Percentiles rank a stretch among this genome's conserved stretches.
These are phyloP conservation scores for Acanthamoeba castellanii DNA, from an alignment of 208 protist species.

Conservation along the genomic window DNA sequence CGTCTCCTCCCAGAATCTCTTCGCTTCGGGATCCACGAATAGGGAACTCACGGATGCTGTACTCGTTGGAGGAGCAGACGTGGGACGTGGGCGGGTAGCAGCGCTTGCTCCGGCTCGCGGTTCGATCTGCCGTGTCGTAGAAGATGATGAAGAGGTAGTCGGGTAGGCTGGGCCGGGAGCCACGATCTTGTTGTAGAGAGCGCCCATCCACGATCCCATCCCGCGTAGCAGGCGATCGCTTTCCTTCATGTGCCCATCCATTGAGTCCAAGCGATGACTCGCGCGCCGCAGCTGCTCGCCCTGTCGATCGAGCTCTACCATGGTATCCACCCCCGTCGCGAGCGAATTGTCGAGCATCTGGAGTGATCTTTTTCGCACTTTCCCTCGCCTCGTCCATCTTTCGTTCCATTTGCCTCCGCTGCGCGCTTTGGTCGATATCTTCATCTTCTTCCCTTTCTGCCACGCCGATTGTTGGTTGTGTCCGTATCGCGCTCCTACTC, in stretches of 20 bases:
- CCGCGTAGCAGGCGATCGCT: slow-evolving; percentile 33
- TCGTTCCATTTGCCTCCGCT: background rate
- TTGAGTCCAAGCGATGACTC: background rate
- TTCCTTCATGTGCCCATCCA: background rate
- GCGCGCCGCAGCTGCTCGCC: slow-evolving; percentile 12
- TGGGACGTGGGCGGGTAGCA: background rate
- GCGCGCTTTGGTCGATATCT: background rate
- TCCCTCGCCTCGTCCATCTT: slow-evolving; percentile 22
- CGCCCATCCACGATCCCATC: slow-evolving; percentile 43
- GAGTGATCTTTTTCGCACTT: background rate
- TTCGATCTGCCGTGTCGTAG: background rate
- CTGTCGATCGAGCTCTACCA: slow-evolving; percentile 46
- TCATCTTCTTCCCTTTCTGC: background rate
- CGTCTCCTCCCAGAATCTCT: slow-evolving; percentile 34
- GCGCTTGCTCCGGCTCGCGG: background rate
- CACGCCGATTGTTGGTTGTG: background rate
- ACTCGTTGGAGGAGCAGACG: background rate
- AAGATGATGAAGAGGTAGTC: background rate
- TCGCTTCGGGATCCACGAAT: background rate
- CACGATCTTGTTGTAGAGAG: slow-evolving; percentile 25
- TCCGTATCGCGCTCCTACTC: background rate
- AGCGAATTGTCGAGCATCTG: slow-evolving; percentile 13
- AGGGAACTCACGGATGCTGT: background rate
- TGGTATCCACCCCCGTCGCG: background rate
- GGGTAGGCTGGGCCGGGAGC: background rate